Base-by-base conservation (phyloP, 177 flowering plant genomes). In the Tripterygium wilfordii region DNA sequence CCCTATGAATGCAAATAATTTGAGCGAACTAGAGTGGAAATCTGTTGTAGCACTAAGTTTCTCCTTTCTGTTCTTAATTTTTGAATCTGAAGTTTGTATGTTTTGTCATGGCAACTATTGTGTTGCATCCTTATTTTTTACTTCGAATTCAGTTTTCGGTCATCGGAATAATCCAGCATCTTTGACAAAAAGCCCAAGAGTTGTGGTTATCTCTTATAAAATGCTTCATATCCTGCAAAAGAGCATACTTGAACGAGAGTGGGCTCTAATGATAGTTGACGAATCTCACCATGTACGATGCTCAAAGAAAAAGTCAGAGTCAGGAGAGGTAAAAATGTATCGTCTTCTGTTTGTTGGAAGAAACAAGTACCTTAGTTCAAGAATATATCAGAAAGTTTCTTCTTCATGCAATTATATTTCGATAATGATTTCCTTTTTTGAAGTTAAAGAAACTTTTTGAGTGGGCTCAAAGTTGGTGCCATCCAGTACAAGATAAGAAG, bases 221-320 rank as follows among this genome's bases (percentile, higher is more conserved):
- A 92, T 89, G 99, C 92, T 92, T 66, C 62, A 70, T 25, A 84
- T 48, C 50, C 48, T 89, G 70, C 71, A 69, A 26, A 83, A 67
- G 66, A 82, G 78, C 66, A 84, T 92, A 67, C 63, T 78, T 54
- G 73, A 74, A 45, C 80, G 31, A 55, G 75, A 89, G 24, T 89
- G 99, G 99, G 77, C 82, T 52, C 53, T 83, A 48, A 46, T 89
- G 64, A 81, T 92, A 45, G 77, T 92, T 57, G 99, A 92, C 63
- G 99, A 92, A 64, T 89, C 96, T 63, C 99, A 92, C 63, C 83
- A 87, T 69, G 37, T 89, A 20, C 79, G 87, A 42, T 83, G 88
- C 67, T 53, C 89, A 29, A 89, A 80, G 66, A 84, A 81, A 62
- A 37, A 37, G 36, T 30, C 68, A 22, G 99, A 89, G 71, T 44